Evolutionary conservation across 2,329 filamentous ascomycete genomes (phyloP).

Genomic region (Calonectria hongkongensis): DNA sequence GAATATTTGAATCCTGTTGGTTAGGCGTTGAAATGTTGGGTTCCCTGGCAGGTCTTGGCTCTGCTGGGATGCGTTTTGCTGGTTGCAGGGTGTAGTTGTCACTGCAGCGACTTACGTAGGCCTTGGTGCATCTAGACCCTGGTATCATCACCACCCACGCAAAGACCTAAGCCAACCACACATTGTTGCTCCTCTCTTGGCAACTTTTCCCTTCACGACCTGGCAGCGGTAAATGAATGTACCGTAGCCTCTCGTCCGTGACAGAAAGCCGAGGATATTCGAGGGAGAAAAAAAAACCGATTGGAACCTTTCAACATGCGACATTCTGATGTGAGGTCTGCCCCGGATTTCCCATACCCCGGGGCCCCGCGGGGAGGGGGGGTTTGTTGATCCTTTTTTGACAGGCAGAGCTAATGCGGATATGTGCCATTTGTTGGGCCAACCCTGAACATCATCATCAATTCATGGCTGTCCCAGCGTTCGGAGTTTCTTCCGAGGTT

Average conservation of each 20-base stretch:
- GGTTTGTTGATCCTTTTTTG: neutral
- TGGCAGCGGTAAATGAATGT: constrained; percentile 2
- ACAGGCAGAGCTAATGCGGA: neutral
- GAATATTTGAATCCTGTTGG: neutral
- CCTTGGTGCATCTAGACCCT: constrained; percentile 9
- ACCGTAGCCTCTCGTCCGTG: constrained; percentile 34
- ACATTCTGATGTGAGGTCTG: constrained; percentile 6
- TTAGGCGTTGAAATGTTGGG: constrained; percentile 2
- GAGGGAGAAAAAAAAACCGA: neutral
- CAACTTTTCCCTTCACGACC: neutral
- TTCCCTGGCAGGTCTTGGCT: constrained; percentile 17
- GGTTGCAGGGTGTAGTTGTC: constrained; percentile 22
- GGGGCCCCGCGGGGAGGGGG: constrained; percentile 34
- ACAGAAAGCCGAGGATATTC: constrained; percentile 32
- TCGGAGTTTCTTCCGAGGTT: neutral
- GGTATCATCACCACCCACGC: constrained; percentile 8
- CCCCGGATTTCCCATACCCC: constrained; percentile 24
- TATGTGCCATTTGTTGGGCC: neutral
- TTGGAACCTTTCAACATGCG: neutral
- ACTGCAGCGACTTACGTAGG: constrained; percentile 20
- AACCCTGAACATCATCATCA: constrained; percentile 32
- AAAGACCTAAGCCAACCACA: neutral
- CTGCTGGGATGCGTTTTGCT: constrained; percentile 8
- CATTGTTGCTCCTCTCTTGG: constrained; percentile 1
- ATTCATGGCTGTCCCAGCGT: neutral